Conservation (phyloP, 2,329 filamentous ascomycete species). For the Aspergillus neoniger region DNA sequence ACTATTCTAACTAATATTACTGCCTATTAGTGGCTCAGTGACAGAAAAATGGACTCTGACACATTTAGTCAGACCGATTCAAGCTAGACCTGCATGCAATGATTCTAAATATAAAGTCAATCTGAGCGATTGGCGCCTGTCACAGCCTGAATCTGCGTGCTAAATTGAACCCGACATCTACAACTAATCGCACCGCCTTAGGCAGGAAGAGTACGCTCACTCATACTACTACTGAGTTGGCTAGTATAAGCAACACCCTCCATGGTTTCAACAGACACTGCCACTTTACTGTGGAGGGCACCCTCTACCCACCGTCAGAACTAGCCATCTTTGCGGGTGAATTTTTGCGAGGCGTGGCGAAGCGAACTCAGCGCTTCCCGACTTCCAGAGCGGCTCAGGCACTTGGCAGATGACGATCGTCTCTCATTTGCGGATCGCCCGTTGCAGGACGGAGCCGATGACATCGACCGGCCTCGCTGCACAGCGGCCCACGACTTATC, state of each 20-base stretch:
- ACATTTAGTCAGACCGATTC: not conserved
- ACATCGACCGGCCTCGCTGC: conserved; percentile 37
- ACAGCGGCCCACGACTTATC: conserved; percentile 29
- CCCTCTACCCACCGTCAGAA: not conserved
- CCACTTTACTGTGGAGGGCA: not conserved
- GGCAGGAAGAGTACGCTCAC: not conserved
- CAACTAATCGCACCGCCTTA: not conserved
- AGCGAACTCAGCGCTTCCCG: not conserved
- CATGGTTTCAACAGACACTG: not conserved
- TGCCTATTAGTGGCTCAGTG: no score
- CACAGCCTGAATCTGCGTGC: not conserved
- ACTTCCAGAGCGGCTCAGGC: conserved; percentile 15
- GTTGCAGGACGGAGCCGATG: conserved; percentile 31
- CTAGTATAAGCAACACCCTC: not conserved
- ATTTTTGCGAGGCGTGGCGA: not conserved
- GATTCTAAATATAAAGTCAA: not conserved
- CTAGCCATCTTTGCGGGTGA: not conserved
- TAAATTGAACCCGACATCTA: not conserved
- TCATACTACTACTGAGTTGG: not conserved
- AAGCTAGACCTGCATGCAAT: not conserved
- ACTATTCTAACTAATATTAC: no score
- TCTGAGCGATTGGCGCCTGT: not conserved
- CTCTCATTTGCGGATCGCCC: conserved; percentile 49
- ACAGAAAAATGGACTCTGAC: no score
- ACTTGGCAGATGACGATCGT: conserved; percentile 57